Percentiles rank a stretch among this genome's conserved stretches.
phyloP scores from a whole-genome alignment of 2,329 filamentous ascomycete species.

The Zasmidium cellare region DNA sequence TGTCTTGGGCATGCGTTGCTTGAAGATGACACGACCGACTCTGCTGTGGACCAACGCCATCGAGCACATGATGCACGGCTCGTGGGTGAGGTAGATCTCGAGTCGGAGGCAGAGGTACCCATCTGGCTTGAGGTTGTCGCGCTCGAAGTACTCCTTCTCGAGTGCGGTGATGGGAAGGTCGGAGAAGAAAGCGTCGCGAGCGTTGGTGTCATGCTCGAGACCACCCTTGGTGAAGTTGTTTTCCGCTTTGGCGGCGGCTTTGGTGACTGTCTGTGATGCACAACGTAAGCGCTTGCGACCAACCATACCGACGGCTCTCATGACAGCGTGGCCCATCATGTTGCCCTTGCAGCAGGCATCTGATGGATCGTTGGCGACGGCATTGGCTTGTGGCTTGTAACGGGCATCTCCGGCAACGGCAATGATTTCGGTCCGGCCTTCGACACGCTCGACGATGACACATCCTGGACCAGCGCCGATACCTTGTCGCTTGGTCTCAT shows the following conservation, averaged over 20 bases:
- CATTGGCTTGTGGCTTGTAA: constrained; percentile 51
- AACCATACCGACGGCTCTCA: constrained; percentile 81
- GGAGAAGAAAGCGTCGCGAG: constrained; percentile 60
- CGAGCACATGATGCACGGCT: constrained; percentile 93
- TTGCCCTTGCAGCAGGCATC: constrained; percentile 56
- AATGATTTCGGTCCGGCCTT: constrained; percentile 57
- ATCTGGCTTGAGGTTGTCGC: constrained; percentile 67
- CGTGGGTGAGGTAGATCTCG: constrained; percentile 91
- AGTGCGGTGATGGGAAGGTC: constrained; percentile 68
- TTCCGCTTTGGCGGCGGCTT: constrained; percentile 32
- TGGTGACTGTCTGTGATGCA: constrained; percentile 30
- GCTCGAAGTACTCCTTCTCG: constrained; percentile 62
- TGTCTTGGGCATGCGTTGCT: constrained; percentile 73
- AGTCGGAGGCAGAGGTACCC: constrained; percentile 94
- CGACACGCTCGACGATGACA: constrained; percentile 67
- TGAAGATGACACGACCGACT: constrained; percentile 83
- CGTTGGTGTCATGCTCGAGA: constrained; percentile 33
- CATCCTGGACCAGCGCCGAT: constrained; percentile 72
- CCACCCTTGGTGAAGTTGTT: constrained; percentile 34
- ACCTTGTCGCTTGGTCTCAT: constrained; percentile 57
- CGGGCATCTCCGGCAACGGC: constrained; percentile 76
- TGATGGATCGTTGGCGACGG: constrained; percentile 17
- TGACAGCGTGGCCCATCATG: constrained; percentile 73
- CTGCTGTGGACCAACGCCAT: constrained; percentile 96
- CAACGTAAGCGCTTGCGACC: constrained; percentile 55